A percentile compares a stretch with the other conserved stretches of the same genome.
These are phyloP conservation scores for Paulinella micropora DNA, from an alignment of 78 protist genomes.

Conservation along the genomic window DNA sequence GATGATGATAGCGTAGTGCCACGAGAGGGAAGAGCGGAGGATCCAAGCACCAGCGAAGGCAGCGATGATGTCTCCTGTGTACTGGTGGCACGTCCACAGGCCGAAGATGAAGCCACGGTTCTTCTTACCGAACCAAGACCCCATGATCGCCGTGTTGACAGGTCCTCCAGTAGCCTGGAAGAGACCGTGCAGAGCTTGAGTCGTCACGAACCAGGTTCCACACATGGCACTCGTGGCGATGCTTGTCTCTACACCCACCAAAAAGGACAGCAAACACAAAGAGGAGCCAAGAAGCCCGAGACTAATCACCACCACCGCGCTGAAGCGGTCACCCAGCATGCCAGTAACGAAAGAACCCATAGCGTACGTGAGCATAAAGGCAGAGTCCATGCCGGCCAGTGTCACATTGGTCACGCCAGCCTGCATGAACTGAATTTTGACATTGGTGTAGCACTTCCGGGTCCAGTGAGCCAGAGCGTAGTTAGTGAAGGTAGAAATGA, in stretches of 20 bases:
- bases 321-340: not conserved
- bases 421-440: not conserved
- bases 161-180: constrained; percentile 6
- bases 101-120: constrained; percentile 1
- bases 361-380: constrained; percentile 1
- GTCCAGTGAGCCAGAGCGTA: not conserved
- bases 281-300: not conserved
- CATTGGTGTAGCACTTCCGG: constrained; percentile 1
- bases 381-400: constrained; percentile 9
- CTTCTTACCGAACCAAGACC: not conserved
- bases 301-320: not conserved
- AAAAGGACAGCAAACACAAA: too few species aligned
- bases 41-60: not conserved
- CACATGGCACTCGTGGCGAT: not conserved
- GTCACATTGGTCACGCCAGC: not conserved
- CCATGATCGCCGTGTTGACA: not conserved
- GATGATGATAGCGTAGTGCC: not conserved
- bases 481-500: not conserved
- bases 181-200: constrained; percentile 2
- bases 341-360: constrained; percentile 6
- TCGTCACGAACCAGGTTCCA: not conserved
- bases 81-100: not conserved
- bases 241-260: not conserved
- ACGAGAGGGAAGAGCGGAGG: not conserved
- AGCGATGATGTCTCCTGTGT: not conserved